Base-by-base conservation (phyloP, 129 eudicot species). In the Lonicera japonica region DNA sequence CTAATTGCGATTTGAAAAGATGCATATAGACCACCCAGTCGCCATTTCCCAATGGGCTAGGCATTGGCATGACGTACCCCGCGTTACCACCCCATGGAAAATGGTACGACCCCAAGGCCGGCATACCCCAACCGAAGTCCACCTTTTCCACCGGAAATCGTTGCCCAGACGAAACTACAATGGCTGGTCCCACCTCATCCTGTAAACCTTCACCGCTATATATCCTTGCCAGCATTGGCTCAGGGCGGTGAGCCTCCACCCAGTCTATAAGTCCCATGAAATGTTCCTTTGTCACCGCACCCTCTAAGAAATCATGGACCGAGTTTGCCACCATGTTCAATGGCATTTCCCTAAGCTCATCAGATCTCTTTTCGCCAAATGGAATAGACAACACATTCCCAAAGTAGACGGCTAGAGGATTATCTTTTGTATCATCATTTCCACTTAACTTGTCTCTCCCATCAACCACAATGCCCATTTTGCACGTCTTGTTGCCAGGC, bases 21-120 rank as follows among this genome's bases (percentile, higher is more conserved):
- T 82, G 84, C 90, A 85, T 77, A 63, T 77, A 89, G 5, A 89
- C 90, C 20, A 89, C 46, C 97, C 97, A 89, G 62, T 89, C 97
- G 19, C 88, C 97, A 21, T 85, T 77, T 15, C 69, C 63, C 2
- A 8, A 46, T 0, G 66, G 61, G 54, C 79, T 82, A 0, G 86
- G 83, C 95, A 89, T 73, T 1, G 95, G 95, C 97, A 85, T 85
- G 15, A 89, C 95, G 22, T 80, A 89, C 25, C 97, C 97, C 0
- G 83, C 56, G 55, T 76, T 67, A 2, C 97, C 95, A 0, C 88
- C 90, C 95, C 95, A 85, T 0, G 95, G 95, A 19, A 89, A 89
- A 59, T 78, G 78, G 66, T 89, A 85, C 60, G 97, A 89, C 68
- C 95, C 90, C 50, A 89, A 85, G 7, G 15, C 45, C 20, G 90